Conservation (phyloP, 441 rosid genomes). For the Pelargonium australe region DNA sequence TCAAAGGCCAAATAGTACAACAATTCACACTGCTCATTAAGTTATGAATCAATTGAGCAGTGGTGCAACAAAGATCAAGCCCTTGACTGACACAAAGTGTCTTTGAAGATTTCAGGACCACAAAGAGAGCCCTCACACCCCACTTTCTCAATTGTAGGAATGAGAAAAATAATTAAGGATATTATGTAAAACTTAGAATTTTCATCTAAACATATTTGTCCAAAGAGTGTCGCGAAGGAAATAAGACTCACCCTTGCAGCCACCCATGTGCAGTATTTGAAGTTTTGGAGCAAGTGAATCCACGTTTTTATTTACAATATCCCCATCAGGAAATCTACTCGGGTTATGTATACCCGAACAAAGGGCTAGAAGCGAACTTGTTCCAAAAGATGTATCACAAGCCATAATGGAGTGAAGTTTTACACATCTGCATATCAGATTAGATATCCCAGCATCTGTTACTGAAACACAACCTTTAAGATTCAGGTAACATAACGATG, state of each 20-base stretch:
- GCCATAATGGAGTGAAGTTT: slow-evolving; percentile 55
- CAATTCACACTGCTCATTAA: not conserved
- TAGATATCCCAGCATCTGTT: slow-evolving; percentile 63
- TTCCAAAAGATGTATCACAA: slow-evolving; percentile 67
- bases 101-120: no score
- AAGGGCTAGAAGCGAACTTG: slow-evolving; percentile 50
- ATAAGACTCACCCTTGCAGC: slow-evolving; percentile 56
- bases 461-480: slow-evolving; percentile 61
- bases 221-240: slow-evolving; percentile 14
- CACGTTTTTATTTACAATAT: slow-evolving; percentile 24
- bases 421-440: slow-evolving; percentile 37
- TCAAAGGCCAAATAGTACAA: not conserved
- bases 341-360: slow-evolving; percentile 28
- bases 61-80: not conserved
- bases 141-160: no score
- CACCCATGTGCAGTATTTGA: slow-evolving; percentile 63
- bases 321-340: slow-evolving; percentile 25
- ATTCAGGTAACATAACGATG: slow-evolving; percentile 52
- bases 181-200: not conserved
- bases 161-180: not conserved
- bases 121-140: no score
- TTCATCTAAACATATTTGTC: slow-evolving; percentile 9
- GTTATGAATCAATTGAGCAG: not conserved
- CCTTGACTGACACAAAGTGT: no score
- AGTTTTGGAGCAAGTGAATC: slow-evolving; percentile 44